These are phyloP conservation scores for Scenedesmus sp. DNA, from an alignment of 163 green algal genomes.

Conservation along the genomic window DNA sequence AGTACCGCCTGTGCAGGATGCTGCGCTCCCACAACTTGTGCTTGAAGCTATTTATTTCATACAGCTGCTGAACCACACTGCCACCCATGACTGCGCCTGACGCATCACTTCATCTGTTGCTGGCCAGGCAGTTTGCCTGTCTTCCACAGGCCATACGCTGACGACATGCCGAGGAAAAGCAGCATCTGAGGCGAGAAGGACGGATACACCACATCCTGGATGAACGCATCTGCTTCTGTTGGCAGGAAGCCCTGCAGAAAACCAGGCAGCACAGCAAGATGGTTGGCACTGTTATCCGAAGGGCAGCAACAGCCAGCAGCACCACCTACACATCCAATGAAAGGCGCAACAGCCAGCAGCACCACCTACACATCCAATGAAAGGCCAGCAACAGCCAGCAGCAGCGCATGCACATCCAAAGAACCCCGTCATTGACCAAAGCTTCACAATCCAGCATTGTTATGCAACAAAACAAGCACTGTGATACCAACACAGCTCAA, in stretches of 20 bases:
- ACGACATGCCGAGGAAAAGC: slow-evolving; percentile 66
- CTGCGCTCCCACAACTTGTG: too few relatives aligned
- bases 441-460: too few relatives aligned
- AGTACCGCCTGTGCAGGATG: too few relatives aligned
- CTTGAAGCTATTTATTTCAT: too few relatives aligned
- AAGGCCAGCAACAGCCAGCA: neutral
- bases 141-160: slow-evolving; percentile 69
- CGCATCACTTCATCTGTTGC: slow-evolving; percentile 48
- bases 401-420: neutral
- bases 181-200: slow-evolving; percentile 63
- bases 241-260: slow-evolving; percentile 70
- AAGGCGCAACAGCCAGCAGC: neutral
- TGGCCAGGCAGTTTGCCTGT: slow-evolving; percentile 70
- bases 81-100: too few relatives aligned
- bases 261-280: neutral
- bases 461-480: too few relatives aligned
- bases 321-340: neutral
- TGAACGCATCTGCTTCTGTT: slow-evolving; percentile 56
- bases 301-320: neutral
- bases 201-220: slow-evolving; percentile 67
- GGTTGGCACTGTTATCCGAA: neutral
- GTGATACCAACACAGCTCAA: too few relatives aligned
- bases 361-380: neutral
- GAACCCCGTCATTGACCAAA: too few relatives aligned
- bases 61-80: too few relatives aligned